Evolutionary conservation across 306 rosid species (phyloP), one percentile per base, ranked within the genome.

Genomic region (Rubus idaeus): DNA sequence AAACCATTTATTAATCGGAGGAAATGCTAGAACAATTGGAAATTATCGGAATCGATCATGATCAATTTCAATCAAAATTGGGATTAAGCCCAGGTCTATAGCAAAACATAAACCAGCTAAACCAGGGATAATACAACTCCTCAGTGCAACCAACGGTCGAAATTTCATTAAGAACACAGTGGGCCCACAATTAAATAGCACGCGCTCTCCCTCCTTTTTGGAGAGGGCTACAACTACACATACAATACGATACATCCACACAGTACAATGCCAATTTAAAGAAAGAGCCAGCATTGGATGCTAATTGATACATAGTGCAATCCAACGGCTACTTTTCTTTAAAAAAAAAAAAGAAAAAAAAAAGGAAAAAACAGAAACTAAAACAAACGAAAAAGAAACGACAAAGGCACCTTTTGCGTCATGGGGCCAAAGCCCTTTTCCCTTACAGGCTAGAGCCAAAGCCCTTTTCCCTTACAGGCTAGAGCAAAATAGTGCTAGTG

Each of bases 201-300:
- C 12, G 83, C 79, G 91, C 97, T 87, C 96, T 85, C 92, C 83
- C 97, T 93, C 93, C 91, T 53, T 83, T 93, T n/a, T 18, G 92
- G 88, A 92, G 93, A 84, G 85, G 94, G 94, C 96, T 80, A 78
- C 85, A 46, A 61, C 51, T 23, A 17, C 16, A 80, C 65, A 42
- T 40, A 70, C 80, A 58, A 21, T 58, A 46, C 85, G 8, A 52
- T 5, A 52, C 58, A 53, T 1, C 9, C 58, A n/a, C 58, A 53
- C 21, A 10, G 10, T 53, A 53, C 21, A 17, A 30, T 30, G 35
- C 35, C 35, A 30, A 17, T 18, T 53, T 8, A 70, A 41, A 55
- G 61, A 73, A 69, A 66, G 57, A 58, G 82, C 63, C 16, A 70
- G 62, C 81, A 77, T 69, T 66, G 83, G 85, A 76, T 83, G 78